A percentile compares a stretch with the other conserved stretches of the same genome.
These are phyloP conservation scores for Cordyceps farinosa DNA, from an alignment of 2,329 filamentous ascomycete species.

Conservation along the genomic window DNA sequence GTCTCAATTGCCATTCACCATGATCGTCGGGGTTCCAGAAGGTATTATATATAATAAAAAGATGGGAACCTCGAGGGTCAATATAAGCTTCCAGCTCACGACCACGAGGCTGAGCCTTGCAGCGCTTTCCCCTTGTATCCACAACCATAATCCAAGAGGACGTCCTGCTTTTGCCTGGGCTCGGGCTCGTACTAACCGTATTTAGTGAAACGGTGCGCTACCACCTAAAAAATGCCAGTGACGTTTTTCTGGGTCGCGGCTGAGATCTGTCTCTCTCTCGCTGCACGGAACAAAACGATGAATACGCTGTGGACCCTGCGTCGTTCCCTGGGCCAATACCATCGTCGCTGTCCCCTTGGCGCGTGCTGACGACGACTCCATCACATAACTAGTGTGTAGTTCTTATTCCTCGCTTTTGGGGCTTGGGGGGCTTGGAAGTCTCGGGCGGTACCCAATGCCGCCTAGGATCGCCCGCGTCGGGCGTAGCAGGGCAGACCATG, in stretches of 20 bases:
- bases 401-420: not conserved
- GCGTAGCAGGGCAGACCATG: not conserved
- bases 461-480: not conserved
- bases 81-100: not conserved
- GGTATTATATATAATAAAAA: not conserved
- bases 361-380: not conserved
- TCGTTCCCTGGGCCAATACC: not conserved
- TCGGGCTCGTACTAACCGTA: conserved; percentile 13
- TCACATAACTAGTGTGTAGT: not conserved
- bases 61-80: not conserved
- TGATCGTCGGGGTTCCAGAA: not conserved
- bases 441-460: not conserved
- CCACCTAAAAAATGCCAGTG: not conserved
- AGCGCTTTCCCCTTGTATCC: not conserved
- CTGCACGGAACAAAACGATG: not conserved
- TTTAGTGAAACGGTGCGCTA: conserved; percentile 5
- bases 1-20: not conserved
- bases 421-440: not conserved
- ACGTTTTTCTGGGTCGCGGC: conserved; percentile 9
- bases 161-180: not conserved
- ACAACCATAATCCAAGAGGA: not conserved
- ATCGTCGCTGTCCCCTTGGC: not conserved
- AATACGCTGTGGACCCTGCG: not conserved
- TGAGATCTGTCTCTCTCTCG: not conserved
- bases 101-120: conserved; percentile 8